phyloP scores from a whole-genome alignment of 495 filamentous ascomycete genomes.

The Cenococcum geophilum region DNA sequence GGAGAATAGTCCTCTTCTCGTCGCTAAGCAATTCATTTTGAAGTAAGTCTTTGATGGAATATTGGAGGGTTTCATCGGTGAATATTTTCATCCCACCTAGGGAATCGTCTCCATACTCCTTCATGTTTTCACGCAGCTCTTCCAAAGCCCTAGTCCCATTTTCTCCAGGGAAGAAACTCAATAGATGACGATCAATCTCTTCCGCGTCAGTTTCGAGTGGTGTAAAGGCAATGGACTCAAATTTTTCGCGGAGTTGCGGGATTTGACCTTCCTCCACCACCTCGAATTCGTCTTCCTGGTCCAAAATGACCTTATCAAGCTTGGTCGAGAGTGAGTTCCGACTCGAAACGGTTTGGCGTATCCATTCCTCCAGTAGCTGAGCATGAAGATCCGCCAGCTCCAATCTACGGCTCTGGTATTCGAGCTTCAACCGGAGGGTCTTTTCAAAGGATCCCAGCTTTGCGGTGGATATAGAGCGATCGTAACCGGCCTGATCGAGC shows the following conservation, averaged over 20 bases:
- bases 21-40: slow-evolving; percentile 7
- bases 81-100: slow-evolving; percentile 1
- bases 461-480: slow-evolving; percentile 13
- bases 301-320: slow-evolving; percentile 11
- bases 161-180: slow-evolving; percentile 8
- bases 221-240: slow-evolving; percentile 17
- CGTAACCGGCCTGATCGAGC: slow-evolving; percentile 22
- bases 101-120: slow-evolving; percentile 5
- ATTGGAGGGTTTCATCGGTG: slow-evolving; percentile 12
- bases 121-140: slow-evolving; percentile 10
- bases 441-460: slow-evolving; percentile 17
- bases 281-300: slow-evolving; percentile 21
- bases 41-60: slow-evolving; percentile 22
- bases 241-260: slow-evolving; percentile 15
- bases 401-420: not conserved
- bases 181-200: slow-evolving; percentile 18
- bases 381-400: slow-evolving; percentile 13
- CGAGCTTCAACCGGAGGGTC: slow-evolving; percentile 11
- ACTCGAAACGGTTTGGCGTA: not conserved
- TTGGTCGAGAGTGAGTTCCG: slow-evolving; percentile 8
- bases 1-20: slow-evolving; percentile 14
- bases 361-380: slow-evolving; percentile 15
- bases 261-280: slow-evolving; percentile 21
- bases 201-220: slow-evolving; percentile 8
- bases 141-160: slow-evolving; percentile 1